A percentile compares a stretch with the other conserved stretches of the same genome.
Conservation (phyloP, 495 filamentous ascomycete genomes). For the Penicillium ochrochloron region DNA sequence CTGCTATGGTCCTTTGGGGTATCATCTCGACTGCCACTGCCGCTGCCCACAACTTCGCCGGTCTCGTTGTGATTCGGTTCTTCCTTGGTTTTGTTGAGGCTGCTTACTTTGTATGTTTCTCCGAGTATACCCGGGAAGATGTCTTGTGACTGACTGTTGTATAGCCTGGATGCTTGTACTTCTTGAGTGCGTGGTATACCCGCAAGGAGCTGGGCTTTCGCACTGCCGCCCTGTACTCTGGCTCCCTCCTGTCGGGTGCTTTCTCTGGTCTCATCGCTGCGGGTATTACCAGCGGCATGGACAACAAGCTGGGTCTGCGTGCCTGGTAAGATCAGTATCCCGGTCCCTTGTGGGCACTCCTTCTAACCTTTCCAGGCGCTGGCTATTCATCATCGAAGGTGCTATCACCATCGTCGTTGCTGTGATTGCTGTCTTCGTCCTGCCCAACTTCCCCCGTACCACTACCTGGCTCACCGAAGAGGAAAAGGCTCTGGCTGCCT, state of each 20-base stretch:
- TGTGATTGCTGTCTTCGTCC: slow-evolving; percentile 58
- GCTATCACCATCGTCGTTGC: slow-evolving; percentile 59
- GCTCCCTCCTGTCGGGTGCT: slow-evolving; percentile 58
- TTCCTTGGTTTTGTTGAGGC: slow-evolving; percentile 70
- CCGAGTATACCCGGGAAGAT: not conserved
- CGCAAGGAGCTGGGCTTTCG: slow-evolving; percentile 55
- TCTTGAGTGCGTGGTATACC: slow-evolving; percentile 56
- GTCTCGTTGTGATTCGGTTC: slow-evolving; percentile 69
- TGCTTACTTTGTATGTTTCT: slow-evolving; percentile 45
- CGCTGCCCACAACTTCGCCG: slow-evolving; percentile 60
- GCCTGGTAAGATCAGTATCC: slow-evolving; percentile 46
- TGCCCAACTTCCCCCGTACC: slow-evolving; percentile 82
- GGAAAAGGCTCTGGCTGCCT: slow-evolving; percentile 68
- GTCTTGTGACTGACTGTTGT: slow-evolving; percentile 10
- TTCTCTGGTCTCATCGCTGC: slow-evolving; percentile 69
- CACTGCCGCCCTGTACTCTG: slow-evolving; percentile 55
- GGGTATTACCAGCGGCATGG: slow-evolving; percentile 51
- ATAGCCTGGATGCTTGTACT: slow-evolving; percentile 53
- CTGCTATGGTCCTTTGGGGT: slow-evolving; percentile 72
- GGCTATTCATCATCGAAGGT: slow-evolving; percentile 71
- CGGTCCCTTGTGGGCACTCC: not conserved
- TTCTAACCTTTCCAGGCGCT: slow-evolving; percentile 36
- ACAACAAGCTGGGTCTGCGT: slow-evolving; percentile 46
- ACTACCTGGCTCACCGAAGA: slow-evolving; percentile 73
- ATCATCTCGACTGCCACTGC: slow-evolving; percentile 68